phyloP scores from a whole-genome alignment of 257 asterid species.

The Fraxinus americana region DNA sequence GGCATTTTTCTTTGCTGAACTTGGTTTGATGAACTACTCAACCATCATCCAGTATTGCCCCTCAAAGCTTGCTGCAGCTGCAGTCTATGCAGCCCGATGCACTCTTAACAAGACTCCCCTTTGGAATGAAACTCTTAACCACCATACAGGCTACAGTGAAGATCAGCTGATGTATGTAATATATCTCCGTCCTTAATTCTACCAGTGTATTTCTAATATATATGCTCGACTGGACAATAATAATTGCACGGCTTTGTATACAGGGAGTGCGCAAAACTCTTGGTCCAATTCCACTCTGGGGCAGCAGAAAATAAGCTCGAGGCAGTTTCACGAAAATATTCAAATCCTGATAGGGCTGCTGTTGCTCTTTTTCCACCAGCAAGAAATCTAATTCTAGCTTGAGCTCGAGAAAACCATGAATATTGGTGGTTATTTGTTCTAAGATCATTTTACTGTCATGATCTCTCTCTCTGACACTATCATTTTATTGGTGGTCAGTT shows the following conservation, averaged over 20 bases:
- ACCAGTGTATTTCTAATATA: neutral
- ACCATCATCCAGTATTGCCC: conserved; percentile 43
- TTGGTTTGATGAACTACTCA: conserved; percentile 66
- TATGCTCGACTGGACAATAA: conserved; percentile 21
- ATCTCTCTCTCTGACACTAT: conserved; percentile 21
- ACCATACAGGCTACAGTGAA: conserved; percentile 63
- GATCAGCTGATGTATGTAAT: conserved; percentile 63
- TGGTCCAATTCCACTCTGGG: conserved; percentile 58
- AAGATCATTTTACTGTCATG: conserved; percentile 40
- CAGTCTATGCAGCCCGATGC: conserved; percentile 83
- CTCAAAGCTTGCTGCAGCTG: conserved; percentile 70
- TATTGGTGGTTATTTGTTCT: neutral
- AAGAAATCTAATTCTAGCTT: conserved; percentile 27
- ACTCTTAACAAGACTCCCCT: conserved; percentile 55
- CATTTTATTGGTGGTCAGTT: too few relatives aligned
- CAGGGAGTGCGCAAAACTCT: conserved; percentile 66
- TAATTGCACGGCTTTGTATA: neutral
- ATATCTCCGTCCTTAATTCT: neutral
- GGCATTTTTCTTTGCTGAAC: conserved; percentile 74
- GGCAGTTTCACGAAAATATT: conserved; percentile 61
- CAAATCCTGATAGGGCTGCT: conserved; percentile 53
- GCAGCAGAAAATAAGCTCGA: conserved; percentile 62
- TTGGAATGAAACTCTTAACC: conserved; percentile 76
- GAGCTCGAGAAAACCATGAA: neutral
- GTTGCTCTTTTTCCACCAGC: conserved; percentile 82